These are phyloP conservation scores for Tremella yokohamensis DNA, from an alignment of 768 basidiomycete species.

Conservation along the genomic window DNA sequence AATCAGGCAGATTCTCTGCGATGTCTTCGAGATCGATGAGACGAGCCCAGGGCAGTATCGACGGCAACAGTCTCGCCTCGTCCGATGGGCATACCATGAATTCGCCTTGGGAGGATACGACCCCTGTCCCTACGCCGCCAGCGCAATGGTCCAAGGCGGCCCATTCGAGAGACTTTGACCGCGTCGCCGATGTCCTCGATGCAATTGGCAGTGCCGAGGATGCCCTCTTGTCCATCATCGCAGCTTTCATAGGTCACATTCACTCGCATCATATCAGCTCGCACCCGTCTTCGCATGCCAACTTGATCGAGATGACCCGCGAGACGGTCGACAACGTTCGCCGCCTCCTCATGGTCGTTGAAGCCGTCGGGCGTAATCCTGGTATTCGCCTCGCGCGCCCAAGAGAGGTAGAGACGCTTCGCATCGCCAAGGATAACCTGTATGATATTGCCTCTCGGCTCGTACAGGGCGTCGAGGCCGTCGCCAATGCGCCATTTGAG, in stretches of 20 bases:
- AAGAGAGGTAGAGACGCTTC: constrained; percentile 64
- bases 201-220: constrained; percentile 75
- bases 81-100: constrained; percentile 14
- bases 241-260: constrained; percentile 95
- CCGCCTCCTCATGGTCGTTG: constrained; percentile 84
- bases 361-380: constrained; percentile 70
- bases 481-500: constrained; percentile 59
- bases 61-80: constrained; percentile 12
- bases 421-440: constrained; percentile 69
- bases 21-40: constrained; percentile 13
- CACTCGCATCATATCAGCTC: constrained; percentile 85
- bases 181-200: constrained; percentile 23
- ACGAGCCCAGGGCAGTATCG: constrained; percentile 22
- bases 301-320: constrained; percentile 89
- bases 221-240: constrained; percentile 84
- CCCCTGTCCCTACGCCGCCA: constrained; percentile 19
- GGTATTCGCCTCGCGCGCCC: constrained; percentile 57
- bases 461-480: constrained; percentile 77
- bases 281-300: constrained; percentile 88
- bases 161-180: constrained; percentile 14
- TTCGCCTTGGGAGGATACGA: constrained; percentile 18
- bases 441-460: constrained; percentile 81
- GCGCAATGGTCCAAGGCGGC: neutral
- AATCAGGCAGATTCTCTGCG: constrained; percentile 24
- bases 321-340: constrained; percentile 92